Conservation (phyloP, 768 basidiomycete genomes). For the Russula emetica region DNA sequence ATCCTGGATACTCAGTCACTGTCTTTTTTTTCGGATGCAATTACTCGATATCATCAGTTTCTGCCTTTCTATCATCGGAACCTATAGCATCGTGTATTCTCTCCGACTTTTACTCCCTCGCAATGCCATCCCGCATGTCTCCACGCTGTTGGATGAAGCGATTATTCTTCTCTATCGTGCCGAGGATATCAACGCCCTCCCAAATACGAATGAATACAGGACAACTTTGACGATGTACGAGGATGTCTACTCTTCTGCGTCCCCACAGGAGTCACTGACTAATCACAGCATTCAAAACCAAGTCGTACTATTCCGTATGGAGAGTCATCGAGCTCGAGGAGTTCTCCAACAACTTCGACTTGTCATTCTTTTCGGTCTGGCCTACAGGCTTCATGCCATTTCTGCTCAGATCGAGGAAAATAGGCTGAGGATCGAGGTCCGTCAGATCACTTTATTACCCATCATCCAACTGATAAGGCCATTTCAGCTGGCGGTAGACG, state of each 20-base stretch:
- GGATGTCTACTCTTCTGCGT: no score
- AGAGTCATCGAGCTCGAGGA: constrained; percentile 4
- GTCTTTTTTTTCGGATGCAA: neutral
- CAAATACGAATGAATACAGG: neutral
- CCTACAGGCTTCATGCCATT: constrained; percentile 3
- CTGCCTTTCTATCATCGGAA: neutral
- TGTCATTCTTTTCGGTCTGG: neutral
- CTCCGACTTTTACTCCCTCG: neutral
- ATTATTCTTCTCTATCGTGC: neutral
- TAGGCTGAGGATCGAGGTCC: neutral
- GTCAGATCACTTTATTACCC: neutral
- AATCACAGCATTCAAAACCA: neutral
- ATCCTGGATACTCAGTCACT: neutral
- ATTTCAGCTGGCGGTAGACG: neutral
- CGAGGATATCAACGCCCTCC: neutral
- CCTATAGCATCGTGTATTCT: neutral
- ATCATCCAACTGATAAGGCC: neutral
- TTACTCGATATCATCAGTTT: neutral
- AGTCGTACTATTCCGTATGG: neutral
- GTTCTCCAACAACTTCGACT: neutral
- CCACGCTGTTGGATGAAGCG: neutral
- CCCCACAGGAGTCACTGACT: neutral
- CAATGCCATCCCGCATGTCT: neutral
- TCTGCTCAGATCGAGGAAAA: neutral
- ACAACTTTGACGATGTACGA: neutral